Conservation (phyloP, 768 basidiomycete genomes). For the Trametes maxima region DNA sequence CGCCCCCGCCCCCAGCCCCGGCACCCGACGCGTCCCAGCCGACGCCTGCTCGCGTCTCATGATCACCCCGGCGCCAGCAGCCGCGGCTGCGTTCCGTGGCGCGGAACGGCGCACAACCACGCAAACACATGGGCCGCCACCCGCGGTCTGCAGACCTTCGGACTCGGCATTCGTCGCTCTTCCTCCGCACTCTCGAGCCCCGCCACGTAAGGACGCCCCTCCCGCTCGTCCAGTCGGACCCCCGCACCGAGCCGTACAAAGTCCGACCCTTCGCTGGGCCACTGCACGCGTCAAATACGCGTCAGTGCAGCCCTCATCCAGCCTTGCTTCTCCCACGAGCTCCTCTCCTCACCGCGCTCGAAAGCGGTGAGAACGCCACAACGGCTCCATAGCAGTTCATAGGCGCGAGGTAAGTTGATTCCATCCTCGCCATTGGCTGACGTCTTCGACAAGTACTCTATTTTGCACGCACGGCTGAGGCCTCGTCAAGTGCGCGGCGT, state of each 20-base stretch:
- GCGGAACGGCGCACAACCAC: not conserved
- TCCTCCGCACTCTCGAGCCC: not conserved
- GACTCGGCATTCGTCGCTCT: slow-evolving; percentile 8
- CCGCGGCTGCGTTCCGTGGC: not conserved
- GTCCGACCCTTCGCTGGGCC: not conserved
- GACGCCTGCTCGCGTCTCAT: not conserved
- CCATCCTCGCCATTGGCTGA: too few species aligned
- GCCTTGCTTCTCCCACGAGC: not conserved
- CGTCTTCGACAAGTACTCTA: too few species aligned
- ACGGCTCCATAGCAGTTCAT: too few species aligned
- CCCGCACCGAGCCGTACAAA: slow-evolving; percentile 17
- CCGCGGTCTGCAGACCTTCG: slow-evolving; percentile 5
- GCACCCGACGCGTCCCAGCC: not conserved
- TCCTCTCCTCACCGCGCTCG: too few species aligned
- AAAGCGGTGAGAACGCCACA: too few species aligned
- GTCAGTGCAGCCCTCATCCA: too few species aligned
- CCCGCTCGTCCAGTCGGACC: not conserved
- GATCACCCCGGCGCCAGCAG: not conserved
- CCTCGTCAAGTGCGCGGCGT: too few species aligned
- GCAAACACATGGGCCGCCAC: not conserved
- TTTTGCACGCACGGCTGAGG: too few species aligned
- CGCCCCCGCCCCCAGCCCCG: not conserved
- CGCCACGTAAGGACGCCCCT: not conserved
- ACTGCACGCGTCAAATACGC: not conserved
- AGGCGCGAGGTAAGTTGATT: too few species aligned